Evolutionary conservation across 768 basidiomycete species (phyloP).

Genomic region (Trametes elegans): DNA sequence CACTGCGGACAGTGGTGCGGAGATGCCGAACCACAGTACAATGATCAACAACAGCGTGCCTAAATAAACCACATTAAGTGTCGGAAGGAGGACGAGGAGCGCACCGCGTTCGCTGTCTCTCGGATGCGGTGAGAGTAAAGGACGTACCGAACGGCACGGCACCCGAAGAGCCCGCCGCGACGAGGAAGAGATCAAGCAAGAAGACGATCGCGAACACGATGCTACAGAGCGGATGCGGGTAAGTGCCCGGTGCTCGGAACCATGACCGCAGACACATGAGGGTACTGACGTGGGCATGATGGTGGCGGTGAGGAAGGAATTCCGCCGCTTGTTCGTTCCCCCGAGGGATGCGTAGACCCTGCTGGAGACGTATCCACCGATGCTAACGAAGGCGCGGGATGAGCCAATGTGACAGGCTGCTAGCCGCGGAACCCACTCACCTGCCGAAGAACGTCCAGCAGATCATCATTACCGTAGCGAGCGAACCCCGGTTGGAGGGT

Average conservation of each 20-base stretch:
- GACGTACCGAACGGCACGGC: conserved; percentile 88
- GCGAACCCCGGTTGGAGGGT: conserved; percentile 91
- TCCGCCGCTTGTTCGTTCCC: conserved; percentile 75
- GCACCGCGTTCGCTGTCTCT: not conserved
- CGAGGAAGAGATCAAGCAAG: conserved; percentile 87
- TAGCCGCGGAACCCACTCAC: conserved; percentile 36
- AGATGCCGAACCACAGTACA: conserved; percentile 90
- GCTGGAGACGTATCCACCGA: conserved; percentile 87
- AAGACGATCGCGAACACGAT: conserved; percentile 84
- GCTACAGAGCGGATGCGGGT: conserved; percentile 38
- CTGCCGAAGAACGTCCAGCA: conserved; percentile 93
- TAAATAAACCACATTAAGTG: conserved; percentile 25
- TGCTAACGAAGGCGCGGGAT: conserved; percentile 42
- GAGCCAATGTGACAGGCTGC: too few relatives aligned
- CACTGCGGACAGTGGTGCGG: conserved; percentile 81
- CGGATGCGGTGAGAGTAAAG: not conserved
- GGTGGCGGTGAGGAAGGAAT: conserved; percentile 85
- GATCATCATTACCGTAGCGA: conserved; percentile 92
- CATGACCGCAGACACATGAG: not conserved
- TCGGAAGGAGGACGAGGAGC: not conserved
- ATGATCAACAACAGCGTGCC: conserved; percentile 85
- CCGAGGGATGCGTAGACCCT: conserved; percentile 79
- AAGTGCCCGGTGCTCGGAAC: not conserved
- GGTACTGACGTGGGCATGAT: conserved; percentile 85
- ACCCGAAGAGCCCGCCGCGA: conserved; percentile 84